Evolutionary conservation across 495 filamentous ascomycete genomes (phyloP).

Genomic region (Penicillium mononematosum): DNA sequence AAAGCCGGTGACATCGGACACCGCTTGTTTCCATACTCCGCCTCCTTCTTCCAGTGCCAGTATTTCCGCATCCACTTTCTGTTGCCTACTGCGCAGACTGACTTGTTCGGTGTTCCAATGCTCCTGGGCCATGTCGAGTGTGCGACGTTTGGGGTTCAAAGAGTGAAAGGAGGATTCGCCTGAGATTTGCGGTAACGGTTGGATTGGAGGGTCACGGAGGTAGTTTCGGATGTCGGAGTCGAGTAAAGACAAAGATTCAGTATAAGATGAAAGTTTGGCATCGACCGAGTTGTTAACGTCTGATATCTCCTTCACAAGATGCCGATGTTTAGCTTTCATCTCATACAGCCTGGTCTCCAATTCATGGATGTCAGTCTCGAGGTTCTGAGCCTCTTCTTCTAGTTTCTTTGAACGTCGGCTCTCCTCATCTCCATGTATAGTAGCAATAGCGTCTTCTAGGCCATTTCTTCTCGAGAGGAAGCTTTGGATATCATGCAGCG

Average conservation of each 20-base stretch:
- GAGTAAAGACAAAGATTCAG: conserved; percentile 52
- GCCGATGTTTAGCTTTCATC: conserved; percentile 62
- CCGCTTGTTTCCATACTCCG: conserved; percentile 71
- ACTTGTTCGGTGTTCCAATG: conserved; percentile 69
- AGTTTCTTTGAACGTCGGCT: conserved; percentile 40
- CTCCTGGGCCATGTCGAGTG: conserved; percentile 72
- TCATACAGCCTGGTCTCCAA: conserved; percentile 64
- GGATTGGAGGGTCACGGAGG: conserved; percentile 43
- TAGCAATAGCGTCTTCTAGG: conserved; percentile 46
- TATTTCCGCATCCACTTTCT: conserved; percentile 65
- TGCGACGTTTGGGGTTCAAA: conserved; percentile 66
- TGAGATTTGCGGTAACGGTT: conserved; percentile 38
- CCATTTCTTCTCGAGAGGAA: conserved; percentile 54
- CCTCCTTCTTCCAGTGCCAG: conserved; percentile 81
- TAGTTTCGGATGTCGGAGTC: conserved; percentile 50
- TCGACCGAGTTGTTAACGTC: conserved; percentile 63
- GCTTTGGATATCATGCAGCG: conserved; percentile 58
- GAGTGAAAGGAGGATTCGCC: conserved; percentile 43
- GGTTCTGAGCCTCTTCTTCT: conserved; percentile 48
- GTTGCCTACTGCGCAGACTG: conserved; percentile 54
- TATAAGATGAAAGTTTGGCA: conserved; percentile 60
- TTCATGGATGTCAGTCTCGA: conserved; percentile 62
- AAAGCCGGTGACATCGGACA: conserved; percentile 63
- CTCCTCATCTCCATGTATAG: conserved; percentile 40
- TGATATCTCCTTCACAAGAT: conserved; percentile 59